phyloP scores from a whole-genome alignment of 305 asterid species.

The Striga hermonthica region DNA sequence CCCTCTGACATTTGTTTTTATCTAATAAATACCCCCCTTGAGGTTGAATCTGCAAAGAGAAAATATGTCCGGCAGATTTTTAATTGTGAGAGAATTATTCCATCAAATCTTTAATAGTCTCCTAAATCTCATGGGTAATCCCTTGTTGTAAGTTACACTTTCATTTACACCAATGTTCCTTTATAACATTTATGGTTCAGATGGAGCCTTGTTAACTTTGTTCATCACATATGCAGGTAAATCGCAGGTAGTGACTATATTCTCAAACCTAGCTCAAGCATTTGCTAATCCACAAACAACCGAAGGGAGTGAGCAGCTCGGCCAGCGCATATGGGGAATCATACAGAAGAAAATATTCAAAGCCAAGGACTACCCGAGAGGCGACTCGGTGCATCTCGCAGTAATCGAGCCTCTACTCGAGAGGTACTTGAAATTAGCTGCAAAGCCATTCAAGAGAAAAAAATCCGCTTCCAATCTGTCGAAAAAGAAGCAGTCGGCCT shows the following conservation, averaged over 20 bases:
- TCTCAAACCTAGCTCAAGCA: slow-evolving; percentile 83
- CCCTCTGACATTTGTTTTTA: too few relatives aligned
- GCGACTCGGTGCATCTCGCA: slow-evolving; percentile 59
- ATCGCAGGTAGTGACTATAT: slow-evolving; percentile 67
- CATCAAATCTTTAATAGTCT: too few relatives aligned
- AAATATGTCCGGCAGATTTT: too few relatives aligned
- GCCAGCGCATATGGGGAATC: slow-evolving; percentile 92
- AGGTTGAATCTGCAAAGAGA: too few relatives aligned
- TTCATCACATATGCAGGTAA: slow-evolving; percentile 51
- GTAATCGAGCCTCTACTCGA: slow-evolving; percentile 71
- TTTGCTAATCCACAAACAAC: slow-evolving; percentile 74
- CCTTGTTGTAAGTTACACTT: too few relatives aligned
- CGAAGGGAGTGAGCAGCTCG: slow-evolving; percentile 95
- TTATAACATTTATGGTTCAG: too few relatives aligned
- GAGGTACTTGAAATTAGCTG: slow-evolving; percentile 81
- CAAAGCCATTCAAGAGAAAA: slow-evolving; percentile 88
- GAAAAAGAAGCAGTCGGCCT: slow-evolving; percentile 76
- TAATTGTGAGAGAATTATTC: too few relatives aligned
- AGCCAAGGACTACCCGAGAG: slow-evolving; percentile 84
- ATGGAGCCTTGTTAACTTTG: neutral
- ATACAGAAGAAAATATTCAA: slow-evolving; percentile 87
- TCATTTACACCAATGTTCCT: too few relatives aligned
- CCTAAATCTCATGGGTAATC: too few relatives aligned
- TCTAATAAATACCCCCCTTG: too few relatives aligned
- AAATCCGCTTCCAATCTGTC: slow-evolving; percentile 61